Percentiles rank a stretch among this genome's conserved stretches.
phyloP scores from a whole-genome alignment of 2,329 filamentous ascomycete genomes.

The Cladosporium oxysporum region DNA sequence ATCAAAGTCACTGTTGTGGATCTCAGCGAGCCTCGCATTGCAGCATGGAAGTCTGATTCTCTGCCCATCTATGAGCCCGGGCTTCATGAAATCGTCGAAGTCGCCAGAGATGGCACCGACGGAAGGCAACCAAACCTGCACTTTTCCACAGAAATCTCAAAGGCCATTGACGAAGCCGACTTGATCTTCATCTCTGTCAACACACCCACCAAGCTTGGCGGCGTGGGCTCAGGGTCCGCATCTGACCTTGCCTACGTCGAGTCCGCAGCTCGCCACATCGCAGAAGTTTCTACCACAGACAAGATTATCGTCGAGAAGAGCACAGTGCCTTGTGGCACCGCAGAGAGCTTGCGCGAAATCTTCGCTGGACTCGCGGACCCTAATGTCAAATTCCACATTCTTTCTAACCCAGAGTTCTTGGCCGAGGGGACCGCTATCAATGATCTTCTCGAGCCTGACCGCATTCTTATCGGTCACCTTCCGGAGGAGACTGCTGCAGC shows the following conservation, averaged over 20 bases:
- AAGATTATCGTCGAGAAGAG: constrained; percentile 79
- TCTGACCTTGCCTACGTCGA: constrained; percentile 73
- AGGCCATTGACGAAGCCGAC: constrained; percentile 66
- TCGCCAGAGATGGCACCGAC: constrained; percentile 52
- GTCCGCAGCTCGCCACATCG: constrained; percentile 55
- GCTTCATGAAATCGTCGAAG: constrained; percentile 65
- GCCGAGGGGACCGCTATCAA: constrained; percentile 73
- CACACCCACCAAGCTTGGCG: constrained; percentile 72
- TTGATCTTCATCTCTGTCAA: constrained; percentile 76
- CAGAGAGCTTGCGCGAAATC: constrained; percentile 21
- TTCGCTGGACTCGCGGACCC: constrained; percentile 16
- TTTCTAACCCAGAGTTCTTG: constrained; percentile 79
- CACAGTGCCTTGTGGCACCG: constrained; percentile 74
- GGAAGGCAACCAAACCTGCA: constrained; percentile 64
- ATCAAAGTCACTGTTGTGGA: constrained; percentile 75
- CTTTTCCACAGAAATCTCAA: constrained; percentile 68
- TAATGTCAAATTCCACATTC: constrained; percentile 65
- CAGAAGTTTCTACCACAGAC: constrained; percentile 64
- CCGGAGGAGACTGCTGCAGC: constrained; percentile 63
- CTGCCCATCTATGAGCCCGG: constrained; percentile 77
- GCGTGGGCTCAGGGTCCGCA: constrained; percentile 67
- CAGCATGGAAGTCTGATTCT: constrained; percentile 70
- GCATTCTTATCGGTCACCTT: constrained; percentile 73
- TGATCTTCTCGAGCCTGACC: constrained; percentile 69
- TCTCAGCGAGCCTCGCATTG: constrained; percentile 63